phyloP scores from a whole-genome alignment of 2,329 filamentous ascomycete species.

The Colletotrichum sp. region DNA sequence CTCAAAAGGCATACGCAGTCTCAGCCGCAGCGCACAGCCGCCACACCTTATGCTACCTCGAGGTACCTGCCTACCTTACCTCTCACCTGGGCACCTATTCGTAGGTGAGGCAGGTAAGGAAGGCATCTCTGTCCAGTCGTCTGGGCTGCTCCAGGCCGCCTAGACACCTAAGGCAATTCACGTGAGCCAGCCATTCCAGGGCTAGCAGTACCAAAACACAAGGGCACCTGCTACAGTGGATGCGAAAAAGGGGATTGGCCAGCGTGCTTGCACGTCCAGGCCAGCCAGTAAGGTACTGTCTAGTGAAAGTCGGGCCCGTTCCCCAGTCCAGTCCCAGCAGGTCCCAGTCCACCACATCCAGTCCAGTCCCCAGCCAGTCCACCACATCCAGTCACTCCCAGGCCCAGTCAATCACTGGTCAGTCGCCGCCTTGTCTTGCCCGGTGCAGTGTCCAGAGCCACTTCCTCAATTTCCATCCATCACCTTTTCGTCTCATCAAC shows the following conservation, averaged over 20 bases:
- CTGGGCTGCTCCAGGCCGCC: background rate
- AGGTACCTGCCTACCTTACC: background rate
- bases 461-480: constrained; percentile 34
- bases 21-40: constrained; percentile 13
- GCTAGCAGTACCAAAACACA: constrained; percentile 17
- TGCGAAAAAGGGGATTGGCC: constrained; percentile 15
- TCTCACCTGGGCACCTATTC: background rate
- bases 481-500: constrained; percentile 36
- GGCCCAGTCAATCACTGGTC: background rate
- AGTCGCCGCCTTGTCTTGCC: constrained; percentile 20
- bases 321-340: background rate
- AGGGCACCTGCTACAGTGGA: constrained; percentile 15
- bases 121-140: background rate
- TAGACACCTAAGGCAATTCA: background rate
- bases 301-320: constrained; percentile 4
- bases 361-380: background rate
- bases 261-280: constrained; percentile 7
- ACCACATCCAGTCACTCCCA: background rate
- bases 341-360: background rate
- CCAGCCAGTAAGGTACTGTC: constrained; percentile 3
- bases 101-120: background rate
- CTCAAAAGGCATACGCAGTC: background rate
- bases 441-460: constrained; percentile 28
- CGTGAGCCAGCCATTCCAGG: constrained; percentile 20
- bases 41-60: background rate